Percentiles rank a stretch among this genome's conserved stretches.
Conservation (phyloP, 768 basidiomycete species). For the Boletus reticulatus region DNA sequence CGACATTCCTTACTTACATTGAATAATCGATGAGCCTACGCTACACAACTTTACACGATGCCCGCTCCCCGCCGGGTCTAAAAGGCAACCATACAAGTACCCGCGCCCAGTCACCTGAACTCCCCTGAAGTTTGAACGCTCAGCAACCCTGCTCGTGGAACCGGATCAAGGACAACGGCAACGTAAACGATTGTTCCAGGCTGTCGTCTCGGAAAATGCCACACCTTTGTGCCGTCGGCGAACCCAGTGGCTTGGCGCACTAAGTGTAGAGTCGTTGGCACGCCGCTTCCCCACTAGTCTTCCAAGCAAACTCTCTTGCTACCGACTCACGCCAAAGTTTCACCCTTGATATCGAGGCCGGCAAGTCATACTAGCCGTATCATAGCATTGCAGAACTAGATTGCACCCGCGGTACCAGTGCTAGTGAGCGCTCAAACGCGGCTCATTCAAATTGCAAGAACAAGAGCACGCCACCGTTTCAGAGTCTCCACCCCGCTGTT, state of each 20-base stretch:
- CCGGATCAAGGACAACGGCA: background rate
- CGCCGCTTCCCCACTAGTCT: no score
- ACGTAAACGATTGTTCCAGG: slow-evolving; percentile 8
- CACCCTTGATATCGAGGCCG: no score
- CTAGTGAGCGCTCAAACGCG: no score
- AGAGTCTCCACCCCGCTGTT: background rate
- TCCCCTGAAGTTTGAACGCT: background rate
- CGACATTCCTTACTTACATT: slow-evolving; percentile 5
- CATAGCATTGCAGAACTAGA: no score
- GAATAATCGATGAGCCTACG: background rate
- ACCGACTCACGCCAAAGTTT: no score
- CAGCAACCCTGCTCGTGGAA: slow-evolving; percentile 19
- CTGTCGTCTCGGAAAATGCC: background rate
- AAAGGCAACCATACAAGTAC: background rate
- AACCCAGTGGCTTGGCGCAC: background rate
- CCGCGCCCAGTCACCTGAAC: background rate
- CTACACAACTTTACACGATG: background rate
- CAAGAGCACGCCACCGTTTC: slow-evolving; percentile 6
- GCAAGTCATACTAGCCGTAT: no score
- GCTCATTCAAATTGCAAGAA: no score
- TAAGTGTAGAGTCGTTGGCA: no score
- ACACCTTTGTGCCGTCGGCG: background rate
- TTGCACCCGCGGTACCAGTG: no score
- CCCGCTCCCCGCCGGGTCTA: background rate
- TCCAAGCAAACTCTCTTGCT: no score